These are phyloP conservation scores for Karstenula rhodostoma DNA, from an alignment of 2,329 filamentous ascomycete genomes.

Conservation along the genomic window DNA sequence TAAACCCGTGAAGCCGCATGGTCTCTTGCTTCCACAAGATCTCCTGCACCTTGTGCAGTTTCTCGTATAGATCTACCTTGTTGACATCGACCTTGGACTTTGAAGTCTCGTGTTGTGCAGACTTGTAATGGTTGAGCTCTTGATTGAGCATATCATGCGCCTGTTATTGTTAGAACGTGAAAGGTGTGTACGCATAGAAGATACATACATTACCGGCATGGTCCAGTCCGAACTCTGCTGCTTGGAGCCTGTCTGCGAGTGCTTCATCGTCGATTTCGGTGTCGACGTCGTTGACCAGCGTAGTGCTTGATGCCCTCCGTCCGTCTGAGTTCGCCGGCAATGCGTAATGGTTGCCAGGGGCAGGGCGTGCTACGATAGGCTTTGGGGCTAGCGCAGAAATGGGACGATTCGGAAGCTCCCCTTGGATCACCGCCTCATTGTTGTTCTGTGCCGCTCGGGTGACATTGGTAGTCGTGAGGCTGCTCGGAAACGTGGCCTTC, in stretches of 20 bases:
- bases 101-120: not conserved
- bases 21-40: constrained; percentile 2
- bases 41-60: not conserved
- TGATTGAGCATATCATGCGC: not conserved
- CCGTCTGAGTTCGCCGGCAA: not conserved
- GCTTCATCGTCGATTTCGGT: not conserved
- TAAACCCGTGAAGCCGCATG: not conserved
- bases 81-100: not conserved
- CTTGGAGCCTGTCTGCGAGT: not conserved
- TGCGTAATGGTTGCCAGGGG: not conserved
- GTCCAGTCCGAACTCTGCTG: not conserved
- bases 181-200: not conserved
- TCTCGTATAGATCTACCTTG: not conserved
- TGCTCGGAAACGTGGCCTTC: no score
- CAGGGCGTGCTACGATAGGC: not conserved
- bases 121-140: not conserved
- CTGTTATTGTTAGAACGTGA: not conserved
- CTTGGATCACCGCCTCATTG: not conserved
- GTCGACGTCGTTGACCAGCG: not conserved
- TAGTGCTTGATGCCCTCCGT: not conserved
- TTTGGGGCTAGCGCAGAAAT: not conserved
- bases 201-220: not conserved
- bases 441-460: no score
- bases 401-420: not conserved
- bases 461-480: not conserved